Conservation (phyloP, 164 flowering plant genomes). For the Malania oleifera region DNA sequence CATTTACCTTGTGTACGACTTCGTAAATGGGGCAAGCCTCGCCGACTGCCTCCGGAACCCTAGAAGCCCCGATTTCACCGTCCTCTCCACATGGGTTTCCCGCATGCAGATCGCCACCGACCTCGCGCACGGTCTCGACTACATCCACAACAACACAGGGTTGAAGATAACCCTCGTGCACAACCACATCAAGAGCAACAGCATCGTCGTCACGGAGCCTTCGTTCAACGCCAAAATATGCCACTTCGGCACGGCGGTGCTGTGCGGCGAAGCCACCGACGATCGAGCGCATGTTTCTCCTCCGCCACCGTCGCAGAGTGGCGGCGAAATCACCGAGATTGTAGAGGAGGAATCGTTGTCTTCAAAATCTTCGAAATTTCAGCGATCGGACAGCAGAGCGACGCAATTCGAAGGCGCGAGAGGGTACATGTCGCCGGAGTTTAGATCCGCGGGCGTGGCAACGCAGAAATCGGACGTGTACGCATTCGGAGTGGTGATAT, state of each 20-base stretch:
- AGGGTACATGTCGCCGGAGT: constrained; percentile 87
- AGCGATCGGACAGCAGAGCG: constrained; percentile 12
- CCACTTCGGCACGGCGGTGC: constrained; percentile 74
- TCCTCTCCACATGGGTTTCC: constrained; percentile 63
- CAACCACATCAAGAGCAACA: constrained; percentile 61
- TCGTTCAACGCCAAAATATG: constrained; percentile 58
- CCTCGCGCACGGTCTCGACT: constrained; percentile 77
- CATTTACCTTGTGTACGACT: constrained; percentile 76
- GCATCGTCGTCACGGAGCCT: constrained; percentile 61
- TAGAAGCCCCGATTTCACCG: constrained; percentile 57
- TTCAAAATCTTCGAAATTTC: neutral
- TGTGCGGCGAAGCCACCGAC: constrained; percentile 57
- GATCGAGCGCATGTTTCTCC: neutral
- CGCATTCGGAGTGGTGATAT: constrained; percentile 69
- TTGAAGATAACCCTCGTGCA: constrained; percentile 38
- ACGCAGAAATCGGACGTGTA: constrained; percentile 71
- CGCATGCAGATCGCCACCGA: constrained; percentile 80
- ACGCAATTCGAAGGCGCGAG: constrained; percentile 50
- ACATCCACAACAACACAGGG: constrained; percentile 68
- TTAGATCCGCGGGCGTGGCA: constrained; percentile 35
- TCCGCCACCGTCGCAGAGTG: neutral
- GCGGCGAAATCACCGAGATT: constrained; percentile 7
- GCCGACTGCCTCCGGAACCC: constrained; percentile 54
- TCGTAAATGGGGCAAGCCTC: constrained; percentile 52
- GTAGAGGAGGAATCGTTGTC: neutral